Evolutionary conservation across 2,329 filamentous ascomycete genomes (phyloP).

Genomic region (Ceratocystis cacaofunesta): DNA sequence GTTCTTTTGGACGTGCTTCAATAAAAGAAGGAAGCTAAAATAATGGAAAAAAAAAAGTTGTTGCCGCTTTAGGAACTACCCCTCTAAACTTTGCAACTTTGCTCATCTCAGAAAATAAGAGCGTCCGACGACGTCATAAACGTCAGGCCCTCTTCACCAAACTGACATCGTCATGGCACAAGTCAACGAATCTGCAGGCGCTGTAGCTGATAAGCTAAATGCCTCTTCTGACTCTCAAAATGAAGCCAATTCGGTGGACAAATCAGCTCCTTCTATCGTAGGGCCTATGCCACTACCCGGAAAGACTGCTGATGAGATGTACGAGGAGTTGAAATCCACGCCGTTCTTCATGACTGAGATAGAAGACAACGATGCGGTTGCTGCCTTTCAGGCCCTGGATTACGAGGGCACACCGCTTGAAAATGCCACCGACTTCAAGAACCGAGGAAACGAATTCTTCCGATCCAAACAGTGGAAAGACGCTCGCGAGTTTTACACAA

Average conservation of each 20-base stretch:
- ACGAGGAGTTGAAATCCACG: constrained; percentile 42
- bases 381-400: constrained; percentile 75
- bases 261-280: constrained; percentile 41
- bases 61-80: constrained; percentile 10
- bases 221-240: constrained; percentile 10
- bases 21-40: constrained; percentile 1
- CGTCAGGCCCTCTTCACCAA: not conserved
- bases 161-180: not conserved
- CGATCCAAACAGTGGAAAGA: constrained; percentile 58
- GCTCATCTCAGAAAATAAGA: not conserved
- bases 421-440: constrained; percentile 70
- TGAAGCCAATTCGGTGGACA: constrained; percentile 25
- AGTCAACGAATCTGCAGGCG: not conserved
- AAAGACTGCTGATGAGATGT: constrained; percentile 40
- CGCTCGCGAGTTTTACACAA: constrained; percentile 81
- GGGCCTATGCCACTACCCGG: constrained; percentile 20
- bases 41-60: not conserved
- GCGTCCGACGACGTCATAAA: not conserved
- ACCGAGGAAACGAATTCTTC: constrained; percentile 85
- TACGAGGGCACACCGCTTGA: constrained; percentile 86
- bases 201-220: constrained; percentile 6
- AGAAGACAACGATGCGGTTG: constrained; percentile 69
- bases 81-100: constrained; percentile 8
- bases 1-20: constrained; percentile 1
- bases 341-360: constrained; percentile 95